Evolutionary conservation across 1,139 yeast species (phyloP).

Genomic region (Diutina pseudorugosa): DNA sequence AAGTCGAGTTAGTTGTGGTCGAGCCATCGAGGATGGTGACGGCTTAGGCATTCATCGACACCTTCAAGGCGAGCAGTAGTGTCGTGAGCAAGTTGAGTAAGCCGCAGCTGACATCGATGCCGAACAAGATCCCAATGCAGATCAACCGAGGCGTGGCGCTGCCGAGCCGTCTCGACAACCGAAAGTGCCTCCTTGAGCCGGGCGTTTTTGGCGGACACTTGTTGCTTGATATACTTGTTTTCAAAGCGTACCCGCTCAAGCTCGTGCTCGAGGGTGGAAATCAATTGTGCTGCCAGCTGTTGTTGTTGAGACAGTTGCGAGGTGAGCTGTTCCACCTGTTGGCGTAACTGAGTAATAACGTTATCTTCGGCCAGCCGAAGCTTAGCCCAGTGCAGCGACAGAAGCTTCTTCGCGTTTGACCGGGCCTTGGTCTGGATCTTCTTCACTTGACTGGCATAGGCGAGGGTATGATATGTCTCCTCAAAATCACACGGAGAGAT

Average conservation of each 20-base stretch:
- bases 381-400: background rate
- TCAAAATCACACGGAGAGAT: slow-evolving; percentile 67
- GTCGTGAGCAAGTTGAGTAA: background rate
- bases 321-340: background rate
- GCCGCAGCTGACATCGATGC: background rate
- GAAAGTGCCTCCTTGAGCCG: background rate
- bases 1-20: background rate
- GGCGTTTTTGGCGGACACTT: background rate
- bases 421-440: slow-evolving; percentile 37
- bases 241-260: background rate
- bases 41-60: background rate
- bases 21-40: background rate
- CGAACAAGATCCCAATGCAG: background rate
- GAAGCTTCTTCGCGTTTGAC: background rate
- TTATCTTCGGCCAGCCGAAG: background rate
- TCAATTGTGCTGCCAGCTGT: background rate
- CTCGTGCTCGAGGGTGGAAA: background rate
- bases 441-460: slow-evolving; percentile 69
- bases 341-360: background rate
- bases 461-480: slow-evolving; percentile 59
- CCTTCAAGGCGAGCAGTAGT: background rate
- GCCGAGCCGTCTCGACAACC: background rate
- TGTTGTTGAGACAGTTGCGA: background rate
- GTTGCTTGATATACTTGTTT: slow-evolving; percentile 2
- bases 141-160: background rate